A percentile compares a stretch with the other conserved stretches of the same genome.
phyloP scores from a whole-genome alignment of 371 early-diverging fungal genomes.

The Rhizopus delemar region DNA sequence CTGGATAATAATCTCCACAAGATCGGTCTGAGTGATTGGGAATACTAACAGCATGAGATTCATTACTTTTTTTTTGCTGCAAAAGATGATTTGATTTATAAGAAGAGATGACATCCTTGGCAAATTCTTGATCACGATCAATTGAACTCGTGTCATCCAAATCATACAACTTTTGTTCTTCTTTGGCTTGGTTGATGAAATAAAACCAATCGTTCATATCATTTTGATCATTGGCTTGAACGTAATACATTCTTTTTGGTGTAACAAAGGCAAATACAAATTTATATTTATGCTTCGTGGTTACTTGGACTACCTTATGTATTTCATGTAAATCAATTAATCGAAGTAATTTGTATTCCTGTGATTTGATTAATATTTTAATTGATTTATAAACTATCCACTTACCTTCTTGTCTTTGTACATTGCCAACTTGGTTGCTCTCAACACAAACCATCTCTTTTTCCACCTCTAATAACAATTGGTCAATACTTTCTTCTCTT shows the following conservation, averaged over 20 bases:
- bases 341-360: conserved; percentile 80
- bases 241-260: conserved; percentile 71
- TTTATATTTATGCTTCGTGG: conserved; percentile 60
- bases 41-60: conserved; percentile 21
- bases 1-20: conserved; percentile 39
- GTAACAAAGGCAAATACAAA: conserved; percentile 81
- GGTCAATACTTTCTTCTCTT: background rate
- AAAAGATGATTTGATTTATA: conserved; percentile 38
- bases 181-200: conserved; percentile 56
- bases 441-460: conserved; percentile 83
- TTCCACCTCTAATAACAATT: conserved; percentile 72
- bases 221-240: conserved; percentile 66
- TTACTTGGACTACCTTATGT: conserved; percentile 74
- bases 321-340: conserved; percentile 76
- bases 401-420: conserved; percentile 82
- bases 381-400: background rate
- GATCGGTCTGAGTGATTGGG: conserved; percentile 8
- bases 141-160: conserved; percentile 48
- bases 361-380: conserved; percentile 4
- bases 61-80: conserved; percentile 21
- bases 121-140: conserved; percentile 52
- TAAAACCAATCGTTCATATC: conserved; percentile 75
- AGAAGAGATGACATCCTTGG: conserved; percentile 43
- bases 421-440: conserved; percentile 76
- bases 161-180: conserved; percentile 44